Base-by-base conservation (phyloP, 495 filamentous ascomycete species). In the Podospora didyma region DNA sequence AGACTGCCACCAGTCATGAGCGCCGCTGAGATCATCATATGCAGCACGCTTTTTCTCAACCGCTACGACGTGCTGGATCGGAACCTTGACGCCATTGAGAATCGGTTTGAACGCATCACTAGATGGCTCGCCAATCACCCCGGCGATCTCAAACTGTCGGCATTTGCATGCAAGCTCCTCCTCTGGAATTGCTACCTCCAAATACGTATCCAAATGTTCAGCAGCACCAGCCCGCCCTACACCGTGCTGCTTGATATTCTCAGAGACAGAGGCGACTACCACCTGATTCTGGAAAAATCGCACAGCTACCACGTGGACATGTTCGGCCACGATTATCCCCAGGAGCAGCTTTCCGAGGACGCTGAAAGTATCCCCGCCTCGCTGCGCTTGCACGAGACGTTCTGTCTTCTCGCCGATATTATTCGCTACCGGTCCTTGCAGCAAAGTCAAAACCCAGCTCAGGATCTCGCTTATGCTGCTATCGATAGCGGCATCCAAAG, bases 111-210 rank as follows among this genome's bases (percentile, higher is more conserved):
- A 35, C 48, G 51, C 11, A 50, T 65, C 26, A 57, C 56, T 22
- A 48, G 46, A 12, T 59, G 59, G 55, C 48, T 65, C 9, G 37
- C 49, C 9, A 49, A 21, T 21, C 58, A 65, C 11, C 34, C 56
- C 0, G 51, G 45, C 17, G 28, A 46, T 4, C 53, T 59, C 44
- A 51, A 48, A 34, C 7, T 65, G 26, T 65, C 62, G 7, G 52
- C 51, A 4, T 62, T 65, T 45, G 59, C 56, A 10, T 50, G 62
- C 59, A 62, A 65, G 56, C 45, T 65, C 5, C 46, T 62, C 11
- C 45, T 65, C 2, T 65, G 59, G 59, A 31, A 46, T 9, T 62
- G 62, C 34, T 65, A 65, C 31, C 49, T 65, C 20, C 59, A 65
- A 37, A 52, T 65, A 12, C 62, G 62, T 9, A 54, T 65, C 44